Percentiles rank a stretch among this genome's conserved stretches.
These are phyloP conservation scores for Annona cherimola DNA, from an alignment of 164 flowering plant genomes.

Conservation along the genomic window DNA sequence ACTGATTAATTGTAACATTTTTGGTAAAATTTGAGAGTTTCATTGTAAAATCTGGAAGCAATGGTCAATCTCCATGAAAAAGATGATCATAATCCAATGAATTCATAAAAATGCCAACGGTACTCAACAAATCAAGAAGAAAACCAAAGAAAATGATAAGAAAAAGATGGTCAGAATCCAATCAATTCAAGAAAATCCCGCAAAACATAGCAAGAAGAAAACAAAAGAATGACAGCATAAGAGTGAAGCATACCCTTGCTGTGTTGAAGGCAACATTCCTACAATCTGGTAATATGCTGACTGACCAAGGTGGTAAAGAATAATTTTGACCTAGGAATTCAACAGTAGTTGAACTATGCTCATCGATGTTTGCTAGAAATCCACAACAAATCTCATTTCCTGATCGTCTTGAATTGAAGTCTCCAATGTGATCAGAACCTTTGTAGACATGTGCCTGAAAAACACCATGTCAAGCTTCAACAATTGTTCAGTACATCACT, in stretches of 20 bases:
- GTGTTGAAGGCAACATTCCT: constrained; percentile 65
- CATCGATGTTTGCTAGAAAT: constrained; percentile 93
- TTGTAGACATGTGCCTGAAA: constrained; percentile 80
- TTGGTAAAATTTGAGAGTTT: not conserved
- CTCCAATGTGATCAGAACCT: constrained; percentile 13
- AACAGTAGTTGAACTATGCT: constrained; percentile 44
- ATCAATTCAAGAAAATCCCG: not conserved
- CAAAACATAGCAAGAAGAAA: not conserved
- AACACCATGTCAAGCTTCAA: not conserved
- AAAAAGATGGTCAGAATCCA: not conserved
- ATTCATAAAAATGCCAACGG: too few relatives aligned
- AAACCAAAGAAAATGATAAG: too few relatives aligned
- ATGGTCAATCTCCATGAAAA: not conserved
- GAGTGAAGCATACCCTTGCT: constrained; percentile 57
- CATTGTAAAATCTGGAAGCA: not conserved
- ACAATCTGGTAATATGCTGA: constrained; percentile 89
- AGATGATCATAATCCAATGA: not conserved
- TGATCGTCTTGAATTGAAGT: constrained; percentile 16
- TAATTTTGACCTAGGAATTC: constrained; percentile 53
- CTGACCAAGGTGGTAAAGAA: constrained; percentile 91
- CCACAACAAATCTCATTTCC: constrained; percentile 56
- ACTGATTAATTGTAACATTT: too few relatives aligned
- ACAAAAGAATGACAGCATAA: not conserved
- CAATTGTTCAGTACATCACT: not conserved
- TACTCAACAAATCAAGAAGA: too few relatives aligned